phyloP scores from a whole-genome alignment of 202 grass and related monocot species.

The Setaria italica region DNA sequence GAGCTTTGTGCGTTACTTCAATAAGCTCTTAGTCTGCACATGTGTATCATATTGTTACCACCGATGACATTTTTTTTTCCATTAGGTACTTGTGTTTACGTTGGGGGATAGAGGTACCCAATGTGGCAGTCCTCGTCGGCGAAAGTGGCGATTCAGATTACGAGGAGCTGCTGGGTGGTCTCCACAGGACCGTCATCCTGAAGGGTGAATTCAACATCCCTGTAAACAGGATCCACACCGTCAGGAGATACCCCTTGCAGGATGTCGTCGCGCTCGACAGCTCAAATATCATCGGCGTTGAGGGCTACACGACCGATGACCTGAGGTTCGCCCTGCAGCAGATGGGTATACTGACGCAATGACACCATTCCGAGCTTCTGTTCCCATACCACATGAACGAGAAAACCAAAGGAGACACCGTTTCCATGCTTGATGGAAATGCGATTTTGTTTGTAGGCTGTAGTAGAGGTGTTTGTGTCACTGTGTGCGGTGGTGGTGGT shows the following conservation, averaged over 20 bases:
- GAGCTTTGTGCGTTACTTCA: not conserved
- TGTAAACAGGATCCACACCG: constrained; percentile 61
- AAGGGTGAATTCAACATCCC: constrained; percentile 79
- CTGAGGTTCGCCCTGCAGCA: constrained; percentile 64
- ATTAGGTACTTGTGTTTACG: constrained; percentile 85
- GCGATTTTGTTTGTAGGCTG: constrained; percentile 64
- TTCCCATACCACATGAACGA: not conserved
- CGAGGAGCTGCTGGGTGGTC: constrained; percentile 77
- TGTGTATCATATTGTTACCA: constrained; percentile 23
- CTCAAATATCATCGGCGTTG: constrained; percentile 61
- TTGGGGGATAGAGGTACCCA: constrained; percentile 85
- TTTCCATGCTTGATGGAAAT: constrained; percentile 59
- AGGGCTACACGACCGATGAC: constrained; percentile 54
- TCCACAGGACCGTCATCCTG: constrained; percentile 87
- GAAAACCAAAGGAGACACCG: constrained; percentile 20
- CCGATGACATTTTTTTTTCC: not conserved
- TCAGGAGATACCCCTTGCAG: constrained; percentile 75
- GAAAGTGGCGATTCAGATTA: constrained; percentile 94
- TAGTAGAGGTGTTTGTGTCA: constrained; percentile 28
- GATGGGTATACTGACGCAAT: constrained; percentile 52
- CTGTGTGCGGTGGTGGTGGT: constrained; percentile 9
- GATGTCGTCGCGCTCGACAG: constrained; percentile 85
- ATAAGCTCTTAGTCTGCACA: not conserved
- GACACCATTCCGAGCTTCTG: not conserved
- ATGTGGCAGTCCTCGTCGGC: constrained; percentile 78